Percentiles rank a stretch among this genome's conserved stretches.
Evolutionary conservation across 345 rosid genomes (phyloP).

Genomic region (Noccaea caerulescens): DNA sequence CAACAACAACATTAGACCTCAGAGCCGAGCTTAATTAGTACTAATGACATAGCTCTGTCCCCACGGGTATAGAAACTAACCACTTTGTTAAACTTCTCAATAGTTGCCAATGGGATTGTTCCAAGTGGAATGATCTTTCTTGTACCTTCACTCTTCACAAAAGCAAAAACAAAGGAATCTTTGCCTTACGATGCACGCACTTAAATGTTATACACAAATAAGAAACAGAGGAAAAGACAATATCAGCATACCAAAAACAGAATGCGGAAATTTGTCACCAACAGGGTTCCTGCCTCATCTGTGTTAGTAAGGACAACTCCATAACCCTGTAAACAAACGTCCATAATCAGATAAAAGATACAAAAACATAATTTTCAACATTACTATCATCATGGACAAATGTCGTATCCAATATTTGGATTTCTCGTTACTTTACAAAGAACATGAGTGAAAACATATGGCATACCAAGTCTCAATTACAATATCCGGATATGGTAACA

Average conservation of each 20-base stretch:
- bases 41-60: constrained; percentile 5
- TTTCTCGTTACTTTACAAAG: not conserved
- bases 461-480: constrained; percentile 17
- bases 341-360: constrained; percentile 11
- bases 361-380: not conserved
- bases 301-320: constrained; percentile 95
- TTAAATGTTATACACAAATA: not conserved
- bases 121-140: constrained; percentile 77
- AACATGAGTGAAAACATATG: not conserved
- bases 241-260: constrained; percentile 75
- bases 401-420: constrained; percentile 6
- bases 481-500: not conserved
- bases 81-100: constrained; percentile 91
- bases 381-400: not conserved
- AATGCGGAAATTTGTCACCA: constrained; percentile 92
- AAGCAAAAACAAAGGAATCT: constrained; percentile 16
- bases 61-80: constrained; percentile 49
- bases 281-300: constrained; percentile 84
- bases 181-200: not conserved
- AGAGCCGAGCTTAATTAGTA: constrained; percentile 10
- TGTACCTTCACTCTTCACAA: constrained; percentile 78
- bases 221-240: constrained; percentile 26
- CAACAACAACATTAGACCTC: constrained; percentile 11
- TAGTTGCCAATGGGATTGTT: constrained; percentile 82
- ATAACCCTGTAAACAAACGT: constrained; percentile 57